phyloP scores from a whole-genome alignment of 2,329 filamentous ascomycete genomes.

The Aspergillus felis region DNA sequence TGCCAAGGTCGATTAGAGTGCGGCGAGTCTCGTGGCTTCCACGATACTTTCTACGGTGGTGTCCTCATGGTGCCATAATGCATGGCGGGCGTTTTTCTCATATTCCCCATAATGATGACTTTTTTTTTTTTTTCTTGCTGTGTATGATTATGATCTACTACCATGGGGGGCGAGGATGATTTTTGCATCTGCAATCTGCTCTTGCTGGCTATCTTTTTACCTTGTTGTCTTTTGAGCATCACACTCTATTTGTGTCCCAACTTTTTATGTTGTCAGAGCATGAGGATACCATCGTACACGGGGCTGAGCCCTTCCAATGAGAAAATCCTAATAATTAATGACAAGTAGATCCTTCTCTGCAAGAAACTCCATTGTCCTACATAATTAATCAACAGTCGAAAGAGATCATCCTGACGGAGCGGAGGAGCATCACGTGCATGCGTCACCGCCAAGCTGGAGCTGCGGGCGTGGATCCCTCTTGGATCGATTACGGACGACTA shows the following conservation, averaged over 20 bases:
- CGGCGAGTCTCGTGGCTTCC: background rate
- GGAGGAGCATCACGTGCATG: slow-evolving; percentile 3
- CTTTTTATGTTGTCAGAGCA: background rate
- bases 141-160: slow-evolving; percentile 10
- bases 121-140: slow-evolving; percentile 1
- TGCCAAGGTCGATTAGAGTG: slow-evolving; percentile 68
- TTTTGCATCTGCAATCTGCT: background rate
- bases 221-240: background rate
- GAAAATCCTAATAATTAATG: background rate
- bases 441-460: slow-evolving; percentile 2
- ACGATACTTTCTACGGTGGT: slow-evolving; percentile 3
- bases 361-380: background rate
- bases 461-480: background rate
- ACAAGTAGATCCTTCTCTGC: background rate
- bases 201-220: background rate
- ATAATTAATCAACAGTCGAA: background rate
- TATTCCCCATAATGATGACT: background rate
- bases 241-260: background rate
- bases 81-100: background rate
- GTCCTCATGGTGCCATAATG: slow-evolving; percentile 3
- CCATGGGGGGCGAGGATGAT: background rate
- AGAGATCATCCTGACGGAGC: background rate
- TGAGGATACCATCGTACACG: background rate
- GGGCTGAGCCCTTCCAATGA: background rate
- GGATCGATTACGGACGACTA: slow-evolving; percentile 2